Base-by-base conservation (phyloP, 371 early-diverging fungal genomes). In the Apophysomyces elegans region DNA sequence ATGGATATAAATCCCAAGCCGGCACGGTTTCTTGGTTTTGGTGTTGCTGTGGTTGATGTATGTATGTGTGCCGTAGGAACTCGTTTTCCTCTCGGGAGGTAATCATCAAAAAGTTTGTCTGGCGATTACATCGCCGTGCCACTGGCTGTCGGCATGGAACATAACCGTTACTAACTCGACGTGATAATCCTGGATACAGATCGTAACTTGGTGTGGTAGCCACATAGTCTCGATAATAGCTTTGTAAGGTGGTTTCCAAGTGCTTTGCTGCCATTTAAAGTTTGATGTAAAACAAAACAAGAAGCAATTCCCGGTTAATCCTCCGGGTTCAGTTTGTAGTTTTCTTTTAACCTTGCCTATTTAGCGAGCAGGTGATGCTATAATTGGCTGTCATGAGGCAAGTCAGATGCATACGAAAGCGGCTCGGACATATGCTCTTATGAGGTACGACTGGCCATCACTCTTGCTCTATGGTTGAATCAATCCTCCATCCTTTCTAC, bases 1-100 rank as follows among this genome's bases (percentile, higher is more conserved):
- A 60, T 36, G 81, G 81, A 44, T 81, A 79, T 9, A 79, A 63
- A 54, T 81, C 81, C 81, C 81, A 81, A 45, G 71, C 59, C 2
- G 77, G 73, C 1, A 60, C 32, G 16, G 67, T 41, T 37, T 65
- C 60, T 18, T 62, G 61, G 26, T 56, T 36, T 13, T 68, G 66
- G 43, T 32, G 44, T 16, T 36, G 61, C 44, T 58, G 64, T 18
- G 56, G 50, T 18, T 50, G 60, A 47, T 12, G n/a, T n/a, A 45
- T 45, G 16, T 45, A 13, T 45, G 16, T 14, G 16, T 45, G 46
- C 46, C 46, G 16, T 18, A 45, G 16, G 9, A 45, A 45, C 13
- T 45, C 46, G 7, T 45, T 18, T 13, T 45, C 46, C 16, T 45
- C n/a, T 13, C 46, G 46, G 16, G 13, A 18, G n/a, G 16, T 2